phyloP scores from a whole-genome alignment of 805 yeast species.

The Saturnispora halmiae region DNA sequence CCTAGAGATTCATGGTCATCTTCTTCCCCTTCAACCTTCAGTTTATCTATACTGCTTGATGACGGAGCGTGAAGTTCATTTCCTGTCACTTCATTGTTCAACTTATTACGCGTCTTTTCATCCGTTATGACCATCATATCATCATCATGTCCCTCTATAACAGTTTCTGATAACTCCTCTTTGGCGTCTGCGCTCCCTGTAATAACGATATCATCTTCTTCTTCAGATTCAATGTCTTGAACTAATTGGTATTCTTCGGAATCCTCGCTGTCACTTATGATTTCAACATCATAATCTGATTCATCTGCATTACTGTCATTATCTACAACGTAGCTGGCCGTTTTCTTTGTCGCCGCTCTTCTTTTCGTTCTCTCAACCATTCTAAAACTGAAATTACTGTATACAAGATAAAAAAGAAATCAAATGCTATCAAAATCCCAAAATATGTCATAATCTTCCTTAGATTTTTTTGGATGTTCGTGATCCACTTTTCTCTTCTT shows the following conservation, averaged over 20 bases:
- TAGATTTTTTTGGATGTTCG: slow-evolving; percentile 8
- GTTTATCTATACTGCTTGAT: slow-evolving; percentile 25
- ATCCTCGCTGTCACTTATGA: slow-evolving; percentile 7
- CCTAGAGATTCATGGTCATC: slow-evolving; percentile 36
- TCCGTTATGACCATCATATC: neutral
- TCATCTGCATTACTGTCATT: neutral
- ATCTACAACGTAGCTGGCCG: neutral
- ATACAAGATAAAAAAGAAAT: too few relatives aligned
- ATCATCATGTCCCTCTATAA: slow-evolving; percentile 25
- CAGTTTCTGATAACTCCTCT: slow-evolving; percentile 34
- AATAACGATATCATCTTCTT: slow-evolving; percentile 33
- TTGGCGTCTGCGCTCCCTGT: slow-evolving; percentile 1
- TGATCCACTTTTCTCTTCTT: slow-evolving; percentile 12
- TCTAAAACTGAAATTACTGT: too few relatives aligned
- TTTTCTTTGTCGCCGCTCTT: neutral
- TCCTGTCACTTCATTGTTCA: too few relatives aligned
- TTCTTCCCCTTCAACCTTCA: slow-evolving; percentile 36
- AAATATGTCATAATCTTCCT: slow-evolving; percentile 11
- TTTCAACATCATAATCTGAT: slow-evolving; percentile 3
- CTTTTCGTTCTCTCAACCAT: slow-evolving; percentile 3
- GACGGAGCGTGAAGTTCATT: slow-evolving; percentile 2
- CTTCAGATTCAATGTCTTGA: slow-evolving; percentile 32
- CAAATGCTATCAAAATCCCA: slow-evolving; percentile 30
- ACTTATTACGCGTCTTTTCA: slow-evolving; percentile 5
- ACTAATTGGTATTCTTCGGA: slow-evolving; percentile 12